Conservation (phyloP, 768 basidiomycete species). For the Termitomyces eurrhizus region DNA sequence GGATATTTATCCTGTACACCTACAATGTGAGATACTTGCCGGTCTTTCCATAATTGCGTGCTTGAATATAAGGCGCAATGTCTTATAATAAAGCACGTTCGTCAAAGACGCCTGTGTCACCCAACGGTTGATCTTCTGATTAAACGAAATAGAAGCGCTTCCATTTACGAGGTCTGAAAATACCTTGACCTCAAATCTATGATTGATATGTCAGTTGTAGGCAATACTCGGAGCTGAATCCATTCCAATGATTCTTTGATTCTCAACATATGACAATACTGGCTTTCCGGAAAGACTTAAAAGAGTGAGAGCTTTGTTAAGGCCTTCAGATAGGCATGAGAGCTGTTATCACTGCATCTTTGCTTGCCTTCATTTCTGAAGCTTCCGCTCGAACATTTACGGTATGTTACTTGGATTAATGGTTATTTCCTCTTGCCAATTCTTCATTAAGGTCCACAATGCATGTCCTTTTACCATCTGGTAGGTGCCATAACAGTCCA, state of each 20-base stretch:
- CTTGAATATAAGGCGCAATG: background rate
- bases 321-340: conserved; percentile 21
- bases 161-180: conserved; percentile 1
- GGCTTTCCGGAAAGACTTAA: conserved; percentile 1
- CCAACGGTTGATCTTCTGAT: background rate
- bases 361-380: conserved; percentile 21
- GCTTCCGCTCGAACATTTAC: conserved; percentile 51
- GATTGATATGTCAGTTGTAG: background rate
- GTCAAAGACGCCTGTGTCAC: too few relatives aligned
- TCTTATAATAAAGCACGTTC: background rate
- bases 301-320: background rate
- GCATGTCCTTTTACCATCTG: conserved; percentile 67
- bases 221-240: background rate
- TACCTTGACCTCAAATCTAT: background rate
- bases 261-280: background rate
- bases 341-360: conserved; percentile 14
- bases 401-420: conserved; percentile 20
- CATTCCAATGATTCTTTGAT: background rate
- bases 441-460: conserved; percentile 43
- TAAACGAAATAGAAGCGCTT: background rate
- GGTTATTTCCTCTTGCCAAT: background rate
- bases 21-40: conserved; percentile 36
- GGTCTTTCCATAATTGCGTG: conserved; percentile 14
- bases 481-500: conserved; percentile 27
- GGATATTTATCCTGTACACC: conserved; percentile 43